Evolutionary conservation across 257 asterid genomes (phyloP), one percentile per base, ranked within the genome.

Genomic region (Henckelia pumila): DNA sequence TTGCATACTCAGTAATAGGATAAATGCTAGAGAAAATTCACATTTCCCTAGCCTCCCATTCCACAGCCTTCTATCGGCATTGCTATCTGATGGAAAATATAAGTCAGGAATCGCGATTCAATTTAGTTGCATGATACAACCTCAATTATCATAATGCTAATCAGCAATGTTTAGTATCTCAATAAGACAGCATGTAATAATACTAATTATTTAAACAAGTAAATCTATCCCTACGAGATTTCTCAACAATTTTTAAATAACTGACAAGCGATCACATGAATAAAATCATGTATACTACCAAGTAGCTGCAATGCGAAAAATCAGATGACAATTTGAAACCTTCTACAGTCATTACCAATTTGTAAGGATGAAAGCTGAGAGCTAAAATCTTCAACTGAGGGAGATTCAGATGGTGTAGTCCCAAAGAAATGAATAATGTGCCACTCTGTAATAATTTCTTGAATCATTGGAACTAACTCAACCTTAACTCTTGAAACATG

Each of bases 371-470:
- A 90, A 80, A 93, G 95, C 76, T 78, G 92, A 74, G 82, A 84
- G 78, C 90, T 88, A 73, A 90, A 93, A 78, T 93, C 99, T 81
- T 90, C 97, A 72, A 90, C 64, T 59, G 82, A 83, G 68, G 89
- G 96, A 74, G 94, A 81, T 66, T 86, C 95, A 37, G 92, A 86
- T 66, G 99, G 89, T 24, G 95, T 83, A 66, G 88, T 85, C 61
- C 89, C 96, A 68, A 93, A 73, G 84, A 80, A 93, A 73, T 80
- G 80, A 76, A 93, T 77, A 69, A 93, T 86, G 80, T 90, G 97
- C 99, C 99, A 93, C 77, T 93, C 95, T 7, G 88, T 80, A 61
- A 85, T 64, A 73, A 77, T 80, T 79, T 93, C 99, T 85, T 88
- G 92, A 76, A 90, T 80, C 95, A 86, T 78, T 32, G 99, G 99